Percentiles rank a stretch among this genome's conserved stretches.
phyloP scores from a whole-genome alignment of 2,329 filamentous ascomycete species.

The Phyllosticta citribraziliensis region DNA sequence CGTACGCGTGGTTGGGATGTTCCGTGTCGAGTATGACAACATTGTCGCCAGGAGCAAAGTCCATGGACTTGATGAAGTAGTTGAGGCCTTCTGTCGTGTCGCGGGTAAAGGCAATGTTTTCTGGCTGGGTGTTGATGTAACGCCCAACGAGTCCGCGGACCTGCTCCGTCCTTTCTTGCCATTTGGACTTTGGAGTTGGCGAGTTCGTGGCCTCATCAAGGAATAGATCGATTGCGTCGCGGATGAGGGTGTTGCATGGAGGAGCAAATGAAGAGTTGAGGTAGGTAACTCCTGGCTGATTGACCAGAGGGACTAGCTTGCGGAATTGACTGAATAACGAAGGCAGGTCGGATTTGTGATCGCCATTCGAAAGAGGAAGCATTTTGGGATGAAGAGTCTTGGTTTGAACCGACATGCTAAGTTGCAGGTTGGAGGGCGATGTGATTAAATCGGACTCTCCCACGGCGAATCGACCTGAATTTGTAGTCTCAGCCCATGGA shows the following conservation, averaged over 20 bases:
- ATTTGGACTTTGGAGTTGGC: neutral
- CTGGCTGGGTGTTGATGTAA: neutral
- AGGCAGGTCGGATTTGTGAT: too few species aligned
- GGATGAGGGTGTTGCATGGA: neutral
- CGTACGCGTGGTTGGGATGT: too few species aligned
- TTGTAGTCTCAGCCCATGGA: too few species aligned
- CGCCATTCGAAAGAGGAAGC: too few species aligned
- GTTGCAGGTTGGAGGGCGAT: neutral
- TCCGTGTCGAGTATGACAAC: too few species aligned
- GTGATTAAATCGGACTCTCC: neutral
- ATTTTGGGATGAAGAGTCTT: too few species aligned
- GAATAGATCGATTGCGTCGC: neutral
- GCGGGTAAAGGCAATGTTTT: neutral
- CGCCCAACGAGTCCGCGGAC: neutral
- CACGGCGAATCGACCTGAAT: neutral
- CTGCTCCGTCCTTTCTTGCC: neutral
- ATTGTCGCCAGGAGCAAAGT: neutral
- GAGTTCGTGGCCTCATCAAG: neutral
- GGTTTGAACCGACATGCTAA: too few species aligned
- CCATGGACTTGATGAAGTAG: neutral
- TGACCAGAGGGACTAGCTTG: neutral
- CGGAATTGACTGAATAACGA: neutral
- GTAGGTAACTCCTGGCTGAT: neutral
- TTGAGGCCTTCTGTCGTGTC: neutral
- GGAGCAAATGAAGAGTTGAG: neutral